These are phyloP conservation scores for Stephania yunnanensis DNA, from an alignment of 164 flowering plant genomes.

Conservation along the genomic window DNA sequence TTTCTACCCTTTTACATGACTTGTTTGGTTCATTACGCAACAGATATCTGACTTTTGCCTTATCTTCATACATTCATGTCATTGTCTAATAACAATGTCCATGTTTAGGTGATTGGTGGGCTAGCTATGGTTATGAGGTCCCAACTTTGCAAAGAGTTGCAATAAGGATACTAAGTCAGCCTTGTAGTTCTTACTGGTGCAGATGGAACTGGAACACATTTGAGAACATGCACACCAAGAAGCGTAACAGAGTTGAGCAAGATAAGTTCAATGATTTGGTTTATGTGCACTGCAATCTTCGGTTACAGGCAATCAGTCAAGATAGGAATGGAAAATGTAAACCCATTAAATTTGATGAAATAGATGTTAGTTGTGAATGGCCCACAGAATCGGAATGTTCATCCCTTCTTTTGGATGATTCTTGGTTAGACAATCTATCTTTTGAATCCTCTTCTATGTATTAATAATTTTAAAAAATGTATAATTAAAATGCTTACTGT, in stretches of 20 bases:
- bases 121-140: conserved; percentile 68
- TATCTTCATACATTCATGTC: no score
- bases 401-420: conserved; percentile 47
- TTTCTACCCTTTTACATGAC: background rate
- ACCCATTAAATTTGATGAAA: conserved; percentile 49
- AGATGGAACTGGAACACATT: conserved; percentile 68
- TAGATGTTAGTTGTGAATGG: conserved; percentile 65
- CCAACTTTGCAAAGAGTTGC: conserved; percentile 58
- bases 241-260: conserved; percentile 40
- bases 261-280: conserved; percentile 60
- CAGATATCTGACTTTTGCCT: background rate
- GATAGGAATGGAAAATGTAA: conserved; percentile 43
- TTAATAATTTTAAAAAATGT: conserved; percentile 8
- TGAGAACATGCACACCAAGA: conserved; percentile 43
- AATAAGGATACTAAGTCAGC: conserved; percentile 57
- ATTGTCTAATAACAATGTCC: conserved; percentile 2
- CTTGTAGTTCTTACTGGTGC: conserved; percentile 73
- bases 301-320: conserved; percentile 40
- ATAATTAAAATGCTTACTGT: conserved; percentile 6
- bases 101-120: conserved; percentile 73
- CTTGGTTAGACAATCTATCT: conserved; percentile 54
- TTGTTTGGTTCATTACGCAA: background rate
- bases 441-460: conserved; percentile 35
- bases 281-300: conserved; percentile 69
- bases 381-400: conserved; percentile 53